phyloP scores from a whole-genome alignment of 306 rosid species.

The Citrullus mucosospermus region DNA sequence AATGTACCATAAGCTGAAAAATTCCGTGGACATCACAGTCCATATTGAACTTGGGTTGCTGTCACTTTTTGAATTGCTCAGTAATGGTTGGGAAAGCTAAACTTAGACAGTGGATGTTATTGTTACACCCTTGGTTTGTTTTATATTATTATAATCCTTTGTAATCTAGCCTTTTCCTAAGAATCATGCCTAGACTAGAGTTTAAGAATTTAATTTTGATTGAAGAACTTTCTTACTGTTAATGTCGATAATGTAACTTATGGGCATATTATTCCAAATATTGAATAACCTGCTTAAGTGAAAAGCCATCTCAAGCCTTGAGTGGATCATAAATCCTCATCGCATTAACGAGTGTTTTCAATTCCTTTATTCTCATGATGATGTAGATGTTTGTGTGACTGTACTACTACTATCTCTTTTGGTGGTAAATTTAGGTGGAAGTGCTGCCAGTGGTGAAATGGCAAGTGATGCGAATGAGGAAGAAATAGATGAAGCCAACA shows the following conservation, averaged over 20 bases:
- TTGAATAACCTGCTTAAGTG: not conserved
- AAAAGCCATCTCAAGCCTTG: not conserved
- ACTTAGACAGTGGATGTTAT: not conserved
- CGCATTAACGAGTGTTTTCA: not conserved
- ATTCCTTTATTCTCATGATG: not conserved
- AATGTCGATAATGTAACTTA: not conserved
- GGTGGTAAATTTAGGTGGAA: constrained; percentile 21
- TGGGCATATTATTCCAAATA: not conserved
- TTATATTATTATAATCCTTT: not conserved
- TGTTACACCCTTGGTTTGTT: not conserved
- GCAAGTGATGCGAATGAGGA: constrained; percentile 34
- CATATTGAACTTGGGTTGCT: not conserved
- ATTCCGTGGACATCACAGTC: not conserved
- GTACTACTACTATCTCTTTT: not conserved
- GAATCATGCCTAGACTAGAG: not conserved
- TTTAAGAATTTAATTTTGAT: not conserved
- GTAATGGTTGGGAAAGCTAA: not conserved
- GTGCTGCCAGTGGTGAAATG: constrained; percentile 40
- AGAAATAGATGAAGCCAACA: constrained; percentile 28
- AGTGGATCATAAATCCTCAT: not conserved
- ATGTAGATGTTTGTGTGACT: not conserved
- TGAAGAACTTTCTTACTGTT: not conserved
- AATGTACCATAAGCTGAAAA: not conserved
- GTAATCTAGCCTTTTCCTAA: not conserved
- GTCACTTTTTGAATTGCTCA: not conserved